Evolutionary conservation across 2,329 filamentous ascomycete genomes (phyloP), one percentile per base, ranked within the genome.

Genomic region (Allantophomopsis cytisporea): DNA sequence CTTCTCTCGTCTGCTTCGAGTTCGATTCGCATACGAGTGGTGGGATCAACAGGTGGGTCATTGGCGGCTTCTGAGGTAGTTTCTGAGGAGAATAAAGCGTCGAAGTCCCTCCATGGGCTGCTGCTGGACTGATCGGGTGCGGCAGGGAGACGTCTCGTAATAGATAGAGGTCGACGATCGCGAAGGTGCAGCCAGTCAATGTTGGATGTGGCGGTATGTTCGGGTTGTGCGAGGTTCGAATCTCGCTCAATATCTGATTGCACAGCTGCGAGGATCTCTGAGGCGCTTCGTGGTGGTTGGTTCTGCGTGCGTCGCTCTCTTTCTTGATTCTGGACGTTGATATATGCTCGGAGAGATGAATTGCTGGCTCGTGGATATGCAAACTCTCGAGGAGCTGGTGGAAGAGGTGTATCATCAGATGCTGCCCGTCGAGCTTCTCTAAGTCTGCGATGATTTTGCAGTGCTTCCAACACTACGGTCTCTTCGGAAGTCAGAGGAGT

Each of bases 391-490:
- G 36, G 18, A 43, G 44, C 46, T 36, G 18, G 15, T 16, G 31
- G 13, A 30, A 10, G 17, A 15, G 14, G 23, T 5, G 35, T 38
- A 8, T 11, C 23, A 11, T 28, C 28, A 20, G 20, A n/a, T 8
- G 35, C 4, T 7, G 23, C 43, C 31, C 49, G 42, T 13, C 39
- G 39, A 30, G 44, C 47, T 8, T 42, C 44, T 35, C 52, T 46
- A 51, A 57, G 49, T 35, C 49, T 43, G 51, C 66, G 45, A 38
- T 71, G 66, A 21, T 63, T 62, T 43, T 73, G 66, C 20, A 75
- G 61, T 2, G 71, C 71, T 42, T 76, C 71, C 3, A 77, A 55
- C 1, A 76, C 69, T 35, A 68, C 54, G 2, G 68, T 69, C 46
- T 79, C 74, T 37, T 73, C 69, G 20, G 71, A 54, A 23, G 61